Conservation (phyloP, 2,329 filamentous ascomycete genomes). For the Hymenoscyphus fraxineus region DNA sequence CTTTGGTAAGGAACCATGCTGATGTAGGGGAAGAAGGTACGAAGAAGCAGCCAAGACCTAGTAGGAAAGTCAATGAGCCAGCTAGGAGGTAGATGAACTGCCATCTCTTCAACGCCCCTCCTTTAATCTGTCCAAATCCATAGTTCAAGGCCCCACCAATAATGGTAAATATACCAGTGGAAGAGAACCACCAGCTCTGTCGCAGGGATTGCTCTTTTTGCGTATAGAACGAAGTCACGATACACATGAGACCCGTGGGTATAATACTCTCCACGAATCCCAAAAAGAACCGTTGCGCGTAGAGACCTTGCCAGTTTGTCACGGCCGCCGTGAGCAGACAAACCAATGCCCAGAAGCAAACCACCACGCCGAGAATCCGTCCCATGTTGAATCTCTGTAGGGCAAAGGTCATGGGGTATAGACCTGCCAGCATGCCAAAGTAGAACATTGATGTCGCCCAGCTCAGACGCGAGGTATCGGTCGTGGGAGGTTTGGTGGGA, state of each 20-base stretch:
- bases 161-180: slow-evolving; percentile 52
- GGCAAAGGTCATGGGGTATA: slow-evolving; percentile 70
- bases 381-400: slow-evolving; percentile 65
- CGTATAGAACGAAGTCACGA: slow-evolving; percentile 60
- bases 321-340: slow-evolving; percentile 69
- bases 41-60: slow-evolving; percentile 61
- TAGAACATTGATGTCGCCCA: slow-evolving; percentile 80
- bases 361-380: slow-evolving; percentile 59
- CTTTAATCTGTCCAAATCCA: slow-evolving; percentile 59
- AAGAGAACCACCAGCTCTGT: slow-evolving; percentile 65
- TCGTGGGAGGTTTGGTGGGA: slow-evolving; percentile 48
- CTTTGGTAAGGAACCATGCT: slow-evolving; percentile 64
- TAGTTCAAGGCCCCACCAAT: slow-evolving; percentile 63
- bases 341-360: slow-evolving; percentile 62
- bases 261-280: slow-evolving; percentile 61
- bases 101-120: slow-evolving; percentile 55
- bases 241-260: slow-evolving; percentile 63
- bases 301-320: slow-evolving; percentile 59
- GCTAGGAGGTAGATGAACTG: slow-evolving; percentile 69
- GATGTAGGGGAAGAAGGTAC: slow-evolving; percentile 62
- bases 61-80: slow-evolving; percentile 59
- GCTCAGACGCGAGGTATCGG: slow-evolving; percentile 63
- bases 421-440: slow-evolving; percentile 71
- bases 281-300: slow-evolving; percentile 61
- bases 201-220: slow-evolving; percentile 61